Base-by-base conservation (phyloP, 225 moss, liverwort and hornwort genomes). In the Antitrichia curtipendula region DNA sequence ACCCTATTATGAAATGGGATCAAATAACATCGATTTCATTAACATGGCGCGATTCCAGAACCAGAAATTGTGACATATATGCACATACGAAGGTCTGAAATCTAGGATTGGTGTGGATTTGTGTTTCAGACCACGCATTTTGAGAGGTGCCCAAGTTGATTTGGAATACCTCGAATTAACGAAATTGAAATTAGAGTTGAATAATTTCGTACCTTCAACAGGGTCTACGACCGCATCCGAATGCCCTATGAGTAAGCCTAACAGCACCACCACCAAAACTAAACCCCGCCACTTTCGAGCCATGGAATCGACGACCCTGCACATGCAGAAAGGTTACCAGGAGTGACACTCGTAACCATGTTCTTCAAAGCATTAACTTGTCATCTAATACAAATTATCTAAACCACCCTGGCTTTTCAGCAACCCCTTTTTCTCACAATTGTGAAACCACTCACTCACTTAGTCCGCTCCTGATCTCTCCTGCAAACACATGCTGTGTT, bases 151-250 rank as follows among this genome's bases (percentile, higher is more conserved):
- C 27, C 1, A 52, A 10, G 27, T 25, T 45, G 45, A 5, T 7
- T 54, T 54, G 10, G 16, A 25, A n/a, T n/a, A 10, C 16, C n/a
- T 16, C 4, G 25, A 29, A 49, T 20, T 7, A 11, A 73, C 47
- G 31, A 73, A 73, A 12, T 31, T 47, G 47, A 31, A 29, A 9
- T 16, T n/a, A 77, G 56, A 78, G 38, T n/a, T 41, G 64, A 61
- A n/a, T 80, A 61, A n/a, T 80, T 23, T 34, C 62, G 27, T 91
- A 91, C 91, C 89, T 91, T 91, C 91, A 68, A 50, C 61, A 13
- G 74, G 65, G 54, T 75, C 75, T 66, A 87, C 80, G 10, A 41
- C 80, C 17, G 91, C 86, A 84, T 80, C 60, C 69, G 81, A 41
- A 36, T n/a, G 75, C 61, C 61, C 76, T 74, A 84, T 8, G 41